Evolutionary conservation across 2,329 filamentous ascomycete genomes (phyloP).

Genomic region (Metarhizium rileyi): DNA sequence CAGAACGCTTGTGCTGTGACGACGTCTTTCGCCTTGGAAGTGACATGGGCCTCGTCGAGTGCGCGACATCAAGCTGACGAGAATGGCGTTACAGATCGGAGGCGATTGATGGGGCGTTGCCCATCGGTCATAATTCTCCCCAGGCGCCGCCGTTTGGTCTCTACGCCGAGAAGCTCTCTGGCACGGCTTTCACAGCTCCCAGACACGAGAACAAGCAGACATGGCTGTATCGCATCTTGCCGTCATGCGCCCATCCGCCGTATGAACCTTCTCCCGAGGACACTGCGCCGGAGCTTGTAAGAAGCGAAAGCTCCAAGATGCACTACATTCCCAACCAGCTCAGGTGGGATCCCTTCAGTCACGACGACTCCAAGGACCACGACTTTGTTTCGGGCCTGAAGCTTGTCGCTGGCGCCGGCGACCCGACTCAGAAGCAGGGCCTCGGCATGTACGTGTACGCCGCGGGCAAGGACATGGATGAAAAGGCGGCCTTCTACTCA

Average conservation of each 20-base stretch:
- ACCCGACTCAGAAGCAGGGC: slow-evolving; percentile 68
- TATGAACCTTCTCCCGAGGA: slow-evolving; percentile 37
- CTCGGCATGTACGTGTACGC: slow-evolving; percentile 75
- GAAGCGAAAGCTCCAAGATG: slow-evolving; percentile 18
- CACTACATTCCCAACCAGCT: slow-evolving; percentile 61
- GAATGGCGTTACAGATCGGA: slow-evolving; percentile 62
- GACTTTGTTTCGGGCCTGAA: slow-evolving; percentile 52
- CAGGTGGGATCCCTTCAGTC: slow-evolving; percentile 72
- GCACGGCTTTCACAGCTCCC: slow-evolving; percentile 62
- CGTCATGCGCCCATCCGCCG: slow-evolving; percentile 50
- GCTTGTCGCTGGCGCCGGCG: slow-evolving; percentile 68
- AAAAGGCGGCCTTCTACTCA: slow-evolving; percentile 71
- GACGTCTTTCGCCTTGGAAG: no score
- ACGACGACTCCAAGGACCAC: slow-evolving; percentile 43
- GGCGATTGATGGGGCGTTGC: slow-evolving; percentile 64
- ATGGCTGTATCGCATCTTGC: slow-evolving; percentile 63
- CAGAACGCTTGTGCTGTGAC: no score
- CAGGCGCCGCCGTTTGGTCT: slow-evolving; percentile 71
- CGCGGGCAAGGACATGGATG: slow-evolving; percentile 66
- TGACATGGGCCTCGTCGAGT: no score
- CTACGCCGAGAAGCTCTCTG: slow-evolving; percentile 72
- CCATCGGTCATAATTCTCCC: slow-evolving; percentile 69
- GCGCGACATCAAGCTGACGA: no score
- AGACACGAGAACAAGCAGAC: slow-evolving; percentile 60
- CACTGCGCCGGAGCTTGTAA: slow-evolving; percentile 5